Evolutionary conservation across 108 stramenopile species (phyloP).

Genomic region (Cylindrotheca closterium): DNA sequence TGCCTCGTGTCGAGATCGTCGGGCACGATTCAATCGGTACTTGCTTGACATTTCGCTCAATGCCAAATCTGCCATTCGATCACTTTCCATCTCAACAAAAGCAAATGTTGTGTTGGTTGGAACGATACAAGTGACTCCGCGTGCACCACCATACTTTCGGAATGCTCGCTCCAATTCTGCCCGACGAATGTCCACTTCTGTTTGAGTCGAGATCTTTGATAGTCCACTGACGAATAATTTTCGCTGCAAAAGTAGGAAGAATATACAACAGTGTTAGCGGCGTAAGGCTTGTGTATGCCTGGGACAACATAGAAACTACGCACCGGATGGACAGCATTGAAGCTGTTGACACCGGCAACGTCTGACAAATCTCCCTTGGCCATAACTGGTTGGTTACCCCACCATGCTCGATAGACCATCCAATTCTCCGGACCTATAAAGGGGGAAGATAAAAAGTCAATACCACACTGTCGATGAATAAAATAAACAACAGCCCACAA

Average conservation of each 20-base stretch:
- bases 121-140: slow-evolving; percentile 63
- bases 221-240: slow-evolving; percentile 75
- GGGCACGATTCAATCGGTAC: slow-evolving; percentile 73
- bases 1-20: slow-evolving; percentile 78
- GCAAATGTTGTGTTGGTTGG: slow-evolving; percentile 72
- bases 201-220: slow-evolving; percentile 54
- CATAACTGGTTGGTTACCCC: slow-evolving; percentile 70
- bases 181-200: slow-evolving; percentile 76
- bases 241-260: slow-evolving; percentile 14
- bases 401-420: slow-evolving; percentile 83
- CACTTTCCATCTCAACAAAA: slow-evolving; percentile 78
- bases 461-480: no score
- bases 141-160: slow-evolving; percentile 80
- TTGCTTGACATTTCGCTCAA: slow-evolving; percentile 57
- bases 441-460: slow-evolving; percentile 8
- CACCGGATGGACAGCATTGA: slow-evolving; percentile 63
- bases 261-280: not conserved
- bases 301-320: slow-evolving; percentile 2
- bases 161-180: slow-evolving; percentile 87
- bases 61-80: slow-evolving; percentile 68
- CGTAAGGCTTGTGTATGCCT: not conserved
- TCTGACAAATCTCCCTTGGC: slow-evolving; percentile 42
- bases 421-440: slow-evolving; percentile 58
- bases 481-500: slow-evolving; percentile 1
- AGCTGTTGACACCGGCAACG: slow-evolving; percentile 64